phyloP scores from a whole-genome alignment of 176 grass and related monocot species.

The Alopecurus myosuroides region DNA sequence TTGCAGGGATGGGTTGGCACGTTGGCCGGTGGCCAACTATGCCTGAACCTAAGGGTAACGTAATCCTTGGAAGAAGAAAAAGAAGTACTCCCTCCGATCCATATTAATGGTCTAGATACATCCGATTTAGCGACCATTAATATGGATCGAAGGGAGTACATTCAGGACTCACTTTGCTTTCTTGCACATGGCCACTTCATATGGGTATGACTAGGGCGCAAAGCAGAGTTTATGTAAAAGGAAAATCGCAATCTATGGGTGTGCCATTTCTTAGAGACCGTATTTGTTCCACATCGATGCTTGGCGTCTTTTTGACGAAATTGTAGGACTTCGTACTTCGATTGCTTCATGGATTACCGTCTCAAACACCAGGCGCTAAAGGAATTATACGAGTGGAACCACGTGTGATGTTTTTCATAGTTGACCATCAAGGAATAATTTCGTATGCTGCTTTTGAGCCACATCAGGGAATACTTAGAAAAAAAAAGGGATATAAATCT shows the following conservation, averaged over 20 bases:
- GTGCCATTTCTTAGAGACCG: too few relatives aligned
- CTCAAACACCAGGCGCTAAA: background rate
- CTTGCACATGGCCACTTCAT: background rate
- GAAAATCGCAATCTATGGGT: background rate
- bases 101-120: too few relatives aligned
- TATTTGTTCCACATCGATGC: too few relatives aligned
- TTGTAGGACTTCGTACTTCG: too few relatives aligned
- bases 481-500: background rate
- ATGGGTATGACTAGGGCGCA: background rate
- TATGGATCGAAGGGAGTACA: too few relatives aligned
- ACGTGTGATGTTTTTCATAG: background rate
- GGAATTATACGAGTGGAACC: background rate
- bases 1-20: background rate
- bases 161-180: background rate
- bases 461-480: background rate
- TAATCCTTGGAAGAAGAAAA: background rate
- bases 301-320: too few relatives aligned
- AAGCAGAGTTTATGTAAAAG: background rate
- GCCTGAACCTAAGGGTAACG: background rate
- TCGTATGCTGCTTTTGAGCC: background rate
- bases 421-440: background rate
- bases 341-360: background rate
- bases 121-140: too few relatives aligned
- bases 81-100: too few relatives aligned
- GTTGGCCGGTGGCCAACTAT: slow-evolving; percentile 6